A percentile compares a stretch with the other conserved stretches of the same genome.
Conservation (phyloP, 2,329 filamentous ascomycete species). For the Aspergillus pseudoglaucus region DNA sequence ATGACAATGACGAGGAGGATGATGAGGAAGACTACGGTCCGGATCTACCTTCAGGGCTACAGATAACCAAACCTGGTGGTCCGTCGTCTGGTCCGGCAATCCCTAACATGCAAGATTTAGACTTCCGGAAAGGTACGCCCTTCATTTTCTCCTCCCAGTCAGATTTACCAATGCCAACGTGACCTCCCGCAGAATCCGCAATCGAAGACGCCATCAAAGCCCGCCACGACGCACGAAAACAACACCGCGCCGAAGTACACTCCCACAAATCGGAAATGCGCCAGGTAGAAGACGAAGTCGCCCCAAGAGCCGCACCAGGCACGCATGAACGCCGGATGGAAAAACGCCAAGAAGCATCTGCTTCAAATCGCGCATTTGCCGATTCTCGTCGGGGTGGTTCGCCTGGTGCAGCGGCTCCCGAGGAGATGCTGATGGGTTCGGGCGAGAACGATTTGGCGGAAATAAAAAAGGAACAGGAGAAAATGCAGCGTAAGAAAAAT, state of each 20-base stretch:
- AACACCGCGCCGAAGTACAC: slow-evolving; percentile 48
- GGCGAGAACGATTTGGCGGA: slow-evolving; percentile 53
- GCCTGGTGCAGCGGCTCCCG: slow-evolving; percentile 59
- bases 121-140: slow-evolving; percentile 33
- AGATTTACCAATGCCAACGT: not conserved
- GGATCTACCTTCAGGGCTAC: slow-evolving; percentile 35
- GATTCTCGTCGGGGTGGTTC: slow-evolving; percentile 53
- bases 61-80: slow-evolving; percentile 3
- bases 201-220: slow-evolving; percentile 23
- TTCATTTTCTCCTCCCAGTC: not conserved
- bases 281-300: slow-evolving; percentile 60
- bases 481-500: slow-evolving; percentile 66
- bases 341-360: slow-evolving; percentile 68
- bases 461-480: slow-evolving; percentile 60
- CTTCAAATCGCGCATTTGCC: slow-evolving; percentile 65
- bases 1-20: slow-evolving; percentile 33
- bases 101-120: slow-evolving; percentile 68
- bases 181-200: slow-evolving; percentile 19
- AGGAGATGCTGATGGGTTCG: slow-evolving; percentile 67
- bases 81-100: slow-evolving; percentile 50
- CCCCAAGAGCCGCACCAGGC: slow-evolving; percentile 74
- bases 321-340: slow-evolving; percentile 78
- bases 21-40: slow-evolving; percentile 58
- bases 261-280: slow-evolving; percentile 29
- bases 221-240: slow-evolving; percentile 24